A percentile compares a stretch with the other conserved stretches of the same genome.
Evolutionary conservation across 306 rosid genomes (phyloP).

Genomic region (Senna siamea): DNA sequence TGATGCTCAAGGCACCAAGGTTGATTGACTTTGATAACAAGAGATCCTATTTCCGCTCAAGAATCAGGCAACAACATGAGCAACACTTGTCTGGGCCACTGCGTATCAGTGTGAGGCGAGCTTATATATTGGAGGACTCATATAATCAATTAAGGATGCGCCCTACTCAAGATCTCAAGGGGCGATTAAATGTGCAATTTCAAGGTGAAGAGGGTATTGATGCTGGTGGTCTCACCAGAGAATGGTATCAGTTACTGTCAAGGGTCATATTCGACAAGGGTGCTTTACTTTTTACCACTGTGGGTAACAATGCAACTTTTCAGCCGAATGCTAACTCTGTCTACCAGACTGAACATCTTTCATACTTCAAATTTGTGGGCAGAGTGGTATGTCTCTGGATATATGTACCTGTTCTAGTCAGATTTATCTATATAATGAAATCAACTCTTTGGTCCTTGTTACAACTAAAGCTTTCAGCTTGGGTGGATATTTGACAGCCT

Average conservation of each 20-base stretch:
- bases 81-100: conserved; percentile 88
- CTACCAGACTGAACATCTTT: conserved; percentile 97
- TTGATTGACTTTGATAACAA: conserved; percentile 96
- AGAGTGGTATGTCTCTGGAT: conserved; percentile 77
- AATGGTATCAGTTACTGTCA: conserved; percentile 96
- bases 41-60: conserved; percentile 93
- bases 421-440: conserved; percentile 13
- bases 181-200: conserved; percentile 92
- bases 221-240: conserved; percentile 99
- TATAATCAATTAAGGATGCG: conserved; percentile 97
- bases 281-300: conserved; percentile 94
- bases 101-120: conserved; percentile 90
- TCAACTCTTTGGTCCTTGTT: background rate
- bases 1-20: conserved; percentile 97
- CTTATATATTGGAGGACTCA: conserved; percentile 96
- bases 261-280: conserved; percentile 98
- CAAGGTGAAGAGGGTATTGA: conserved; percentile 99
- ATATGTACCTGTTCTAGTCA: background rate
- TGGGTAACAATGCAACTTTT: conserved; percentile 92
- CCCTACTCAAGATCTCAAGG: conserved; percentile 86
- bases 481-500: conserved; percentile 30
- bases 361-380: conserved; percentile 97
- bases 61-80: conserved; percentile 95
- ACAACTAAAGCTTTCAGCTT: conserved; percentile 15
- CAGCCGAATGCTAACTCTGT: conserved; percentile 99